These are phyloP conservation scores for Inga laurina DNA, from an alignment of 306 rosid species.

Conservation along the genomic window DNA sequence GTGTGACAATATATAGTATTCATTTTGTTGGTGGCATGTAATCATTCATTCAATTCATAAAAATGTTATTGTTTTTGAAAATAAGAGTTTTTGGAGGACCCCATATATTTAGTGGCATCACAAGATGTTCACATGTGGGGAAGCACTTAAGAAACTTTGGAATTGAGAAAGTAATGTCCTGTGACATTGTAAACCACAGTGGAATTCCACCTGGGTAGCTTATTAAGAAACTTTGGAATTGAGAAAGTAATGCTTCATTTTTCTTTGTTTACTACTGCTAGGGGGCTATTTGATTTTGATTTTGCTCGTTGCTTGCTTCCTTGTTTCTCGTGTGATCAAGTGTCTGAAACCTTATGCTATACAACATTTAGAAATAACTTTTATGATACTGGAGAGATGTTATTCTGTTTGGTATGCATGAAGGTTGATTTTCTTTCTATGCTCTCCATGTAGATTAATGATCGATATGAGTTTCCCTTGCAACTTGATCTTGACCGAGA, in stretches of 20 bases:
- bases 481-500: slow-evolving; percentile 96
- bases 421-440: slow-evolving; percentile 22
- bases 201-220: background rate
- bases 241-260: too few relatives aligned
- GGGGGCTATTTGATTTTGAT: background rate
- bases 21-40: background rate
- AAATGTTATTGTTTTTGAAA: background rate
- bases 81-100: slow-evolving; percentile 16
- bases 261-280: background rate
- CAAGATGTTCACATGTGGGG: background rate
- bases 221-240: too few relatives aligned
- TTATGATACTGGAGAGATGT: background rate
- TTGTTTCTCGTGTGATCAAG: background rate
- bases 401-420: background rate
- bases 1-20: slow-evolving; percentile 5
- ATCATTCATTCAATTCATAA: background rate
- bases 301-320: background rate
- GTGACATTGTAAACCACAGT: background rate
- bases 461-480: slow-evolving; percentile 92
- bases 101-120: background rate
- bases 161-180: background rate
- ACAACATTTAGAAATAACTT: background rate
- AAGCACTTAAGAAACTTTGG: background rate
- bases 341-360: background rate
- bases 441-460: slow-evolving; percentile 65